Base-by-base conservation (phyloP, 75 land plant species). In the Larix kaempferi region DNA sequence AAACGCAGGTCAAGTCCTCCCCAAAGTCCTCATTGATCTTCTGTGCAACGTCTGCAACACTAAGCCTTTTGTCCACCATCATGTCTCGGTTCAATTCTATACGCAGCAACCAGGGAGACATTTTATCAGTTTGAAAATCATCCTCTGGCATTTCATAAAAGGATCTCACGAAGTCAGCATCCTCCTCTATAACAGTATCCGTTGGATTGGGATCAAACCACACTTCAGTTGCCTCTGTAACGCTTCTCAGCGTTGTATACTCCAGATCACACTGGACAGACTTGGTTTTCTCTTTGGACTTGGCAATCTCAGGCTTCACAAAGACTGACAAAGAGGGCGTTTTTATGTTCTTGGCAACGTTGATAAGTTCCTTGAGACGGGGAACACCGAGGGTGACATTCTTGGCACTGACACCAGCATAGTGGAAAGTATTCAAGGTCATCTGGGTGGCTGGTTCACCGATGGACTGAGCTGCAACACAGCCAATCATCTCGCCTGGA, bases 401-500 rank as follows among this genome's bases (percentile, higher is more conserved):
- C 84, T 87, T 87, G 57, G 89, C 89, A 79, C 88, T 85, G 35
- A 87, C 89, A 75, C 89, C 89, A 62, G 89, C 89, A 79, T 77
- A 87, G 74, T 87, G 89, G 64, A 87, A 87, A 64, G 89, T 87
- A 79, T 87, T 87, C 71, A 87, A 73, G 19, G 89, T 87, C 89
- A 87, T 87, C 83, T 85, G 89, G 17, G 89, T 87, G 37, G 89
- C 89, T 19, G 89, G 89, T 66, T 87, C 89, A 56, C 89, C 89
- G n/a, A 87, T 87, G 49, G 89, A 87, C 52, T 87, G 89, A 26
- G 89, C 89, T 61, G 89, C 89, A 74, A 87, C 89, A 79, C 89
- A 87, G 6, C 99, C 99, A 81, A 97, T 97, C 99, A 97, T 97
- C 81, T 97, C 99, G 25, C 98, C 99, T 22, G 99, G 93, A 60